phyloP scores from a whole-genome alignment of 192 early-diverging fungal genomes.

The Coemansia sp. region DNA sequence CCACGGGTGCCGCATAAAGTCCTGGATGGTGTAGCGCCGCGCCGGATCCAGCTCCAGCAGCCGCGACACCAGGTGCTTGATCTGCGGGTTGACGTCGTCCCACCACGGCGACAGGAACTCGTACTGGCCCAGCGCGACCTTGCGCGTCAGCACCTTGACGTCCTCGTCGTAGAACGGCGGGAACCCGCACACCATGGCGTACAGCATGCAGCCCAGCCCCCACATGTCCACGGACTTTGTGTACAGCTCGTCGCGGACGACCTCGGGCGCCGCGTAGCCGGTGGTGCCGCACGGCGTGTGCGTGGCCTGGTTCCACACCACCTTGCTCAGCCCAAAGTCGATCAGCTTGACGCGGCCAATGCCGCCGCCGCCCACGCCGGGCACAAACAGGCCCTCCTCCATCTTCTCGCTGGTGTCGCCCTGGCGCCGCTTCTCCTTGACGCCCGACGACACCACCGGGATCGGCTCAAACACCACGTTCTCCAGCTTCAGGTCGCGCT shows the following conservation, averaged over 20 bases:
- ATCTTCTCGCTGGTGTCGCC: conserved; percentile 62
- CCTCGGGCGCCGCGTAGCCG: conserved; percentile 91
- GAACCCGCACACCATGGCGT: conserved; percentile 76
- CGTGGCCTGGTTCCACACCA: conserved; percentile 76
- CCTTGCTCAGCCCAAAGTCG: conserved; percentile 87
- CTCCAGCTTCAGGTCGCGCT: conserved; percentile 93
- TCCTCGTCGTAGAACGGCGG: conserved; percentile 83
- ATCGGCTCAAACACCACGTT: conserved; percentile 79
- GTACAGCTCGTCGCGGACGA: conserved; percentile 75
- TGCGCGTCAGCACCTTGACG: conserved; percentile 69
- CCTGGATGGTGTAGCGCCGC: conserved; percentile 70
- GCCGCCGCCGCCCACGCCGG: conserved; percentile 73
- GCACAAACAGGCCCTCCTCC: conserved; percentile 69
- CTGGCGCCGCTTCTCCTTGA: conserved; percentile 46
- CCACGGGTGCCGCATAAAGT: conserved; percentile 82
- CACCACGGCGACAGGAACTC: conserved; percentile 88
- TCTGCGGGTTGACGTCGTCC: conserved; percentile 74
- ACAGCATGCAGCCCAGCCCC: conserved; percentile 83
- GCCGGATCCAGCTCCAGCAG: conserved; percentile 67
- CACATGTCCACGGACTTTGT: conserved; percentile 83
- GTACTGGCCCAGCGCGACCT: conserved; percentile 80
- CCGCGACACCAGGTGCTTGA: conserved; percentile 69
- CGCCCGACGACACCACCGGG: conserved; percentile 54
- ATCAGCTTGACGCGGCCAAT: conserved; percentile 82
- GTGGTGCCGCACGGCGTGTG: conserved; percentile 91